Evolutionary conservation across 2,329 filamentous ascomycete genomes (phyloP), one percentile per base, ranked within the genome.

Genomic region (Triangularia verruculosa): DNA sequence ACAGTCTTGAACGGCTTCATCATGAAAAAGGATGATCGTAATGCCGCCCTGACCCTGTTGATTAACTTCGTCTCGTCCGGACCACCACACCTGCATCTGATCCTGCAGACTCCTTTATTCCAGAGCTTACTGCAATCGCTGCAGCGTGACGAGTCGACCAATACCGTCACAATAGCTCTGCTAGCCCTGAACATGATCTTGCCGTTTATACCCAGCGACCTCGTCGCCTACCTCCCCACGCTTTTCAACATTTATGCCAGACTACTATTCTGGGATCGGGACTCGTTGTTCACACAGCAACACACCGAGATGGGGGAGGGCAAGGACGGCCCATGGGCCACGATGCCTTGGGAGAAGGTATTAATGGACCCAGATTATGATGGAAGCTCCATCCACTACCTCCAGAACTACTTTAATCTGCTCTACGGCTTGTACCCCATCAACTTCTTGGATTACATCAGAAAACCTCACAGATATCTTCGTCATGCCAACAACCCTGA

Each of bases 391-490:
- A 84, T 92, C 2, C 86, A 88, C 4, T 88, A 91, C 64, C 80
- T 94, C 1, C 77, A 88, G 60, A 86, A 88, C 69, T 93, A 92
- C 74, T 95, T 93, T 70, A 93, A 90, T 2, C 89, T 93, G 25
- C 80, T 95, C 0, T 95, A 95, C 69, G 92, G 91, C 0, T 78
- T 95, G 4, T 95, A 94, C 67, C 91, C 91, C 1, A 85, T 94
- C 72, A 94, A 94, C 73, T 92, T 95, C 70, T 90, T 92, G 85
- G 89, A 89, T 74, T 95, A 94, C 72, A 89, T 95, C 66, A 85
- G 91, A 62, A 94, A 94, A 72, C 91, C 91, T 2, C 87, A 92
- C 69, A 86, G 89, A 67, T 94, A 90, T 72, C 79, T 95, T 9
- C 88, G 91, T 55, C 88, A 90, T 70, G 86, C 89, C 47, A 86